Conservation (phyloP, 495 filamentous ascomycete genomes). For the Rhizodiscina lignyota region DNA sequence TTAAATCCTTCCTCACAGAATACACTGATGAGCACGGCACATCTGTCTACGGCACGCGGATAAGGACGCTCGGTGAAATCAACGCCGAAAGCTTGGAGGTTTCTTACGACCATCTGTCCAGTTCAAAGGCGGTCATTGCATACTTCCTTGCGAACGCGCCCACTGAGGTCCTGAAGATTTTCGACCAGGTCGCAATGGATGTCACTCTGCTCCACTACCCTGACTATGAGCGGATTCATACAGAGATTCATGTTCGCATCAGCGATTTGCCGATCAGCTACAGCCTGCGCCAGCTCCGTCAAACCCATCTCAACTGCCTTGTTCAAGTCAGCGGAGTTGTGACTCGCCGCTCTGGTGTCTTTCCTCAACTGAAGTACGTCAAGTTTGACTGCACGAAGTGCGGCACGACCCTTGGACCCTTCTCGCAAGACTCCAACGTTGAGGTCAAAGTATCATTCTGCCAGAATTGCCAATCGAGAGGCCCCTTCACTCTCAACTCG, state of each 20-base stretch:
- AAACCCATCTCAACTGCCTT: conserved; percentile 92
- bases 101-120: conserved; percentile 79
- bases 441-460: conserved; percentile 96
- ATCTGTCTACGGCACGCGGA: conserved; percentile 87
- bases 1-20: conserved; percentile 93
- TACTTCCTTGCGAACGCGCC: conserved; percentile 96
- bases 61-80: conserved; percentile 84
- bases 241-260: conserved; percentile 95
- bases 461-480: conserved; percentile 91
- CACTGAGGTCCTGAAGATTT: conserved; percentile 82
- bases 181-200: conserved; percentile 94
- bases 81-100: conserved; percentile 95
- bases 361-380: conserved; percentile 95
- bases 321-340: conserved; percentile 92
- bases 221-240: conserved; percentile 93
- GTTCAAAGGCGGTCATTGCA: conserved; percentile 86
- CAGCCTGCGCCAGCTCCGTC: conserved; percentile 91
- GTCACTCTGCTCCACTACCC: conserved; percentile 90
- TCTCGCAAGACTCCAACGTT: conserved; percentile 88
- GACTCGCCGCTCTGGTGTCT: conserved; percentile 90
- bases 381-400: conserved; percentile 96
- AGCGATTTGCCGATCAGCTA: conserved; percentile 87
- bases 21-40: conserved; percentile 74
- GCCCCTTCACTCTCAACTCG: conserved; percentile 89
- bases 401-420: conserved; percentile 78